These are phyloP conservation scores for Malassezia furfur DNA, from an alignment of 1,284 basidiomycete genomes.

Conservation along the genomic window DNA sequence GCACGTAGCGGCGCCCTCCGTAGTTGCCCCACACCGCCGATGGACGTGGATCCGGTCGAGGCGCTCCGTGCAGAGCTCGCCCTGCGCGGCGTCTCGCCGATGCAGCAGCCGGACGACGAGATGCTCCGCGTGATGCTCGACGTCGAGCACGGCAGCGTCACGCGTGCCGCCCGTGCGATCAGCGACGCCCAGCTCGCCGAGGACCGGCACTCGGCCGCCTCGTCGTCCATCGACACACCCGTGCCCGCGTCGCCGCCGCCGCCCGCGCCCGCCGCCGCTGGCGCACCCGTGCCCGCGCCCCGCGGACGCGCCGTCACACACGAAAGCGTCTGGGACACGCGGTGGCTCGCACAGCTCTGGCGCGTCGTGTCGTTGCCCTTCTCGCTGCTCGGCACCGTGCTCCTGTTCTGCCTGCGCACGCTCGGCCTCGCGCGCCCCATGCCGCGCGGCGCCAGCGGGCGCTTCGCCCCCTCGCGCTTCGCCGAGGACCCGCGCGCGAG, in stretches of 20 bases:
- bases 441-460: not conserved
- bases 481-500: slow-evolving; percentile 1
- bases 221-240: not conserved
- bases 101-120: slow-evolving; percentile 5
- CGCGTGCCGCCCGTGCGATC: slow-evolving; percentile 7
- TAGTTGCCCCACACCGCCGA: not conserved
- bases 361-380: slow-evolving; percentile 7
- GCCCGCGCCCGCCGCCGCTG: not conserved
- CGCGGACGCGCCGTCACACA: not conserved
- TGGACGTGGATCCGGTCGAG: not conserved
- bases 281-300: not conserved
- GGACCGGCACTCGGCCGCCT: not conserved
- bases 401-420: not conserved
- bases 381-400: not conserved
- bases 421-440: not conserved
- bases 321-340: not conserved
- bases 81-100: not conserved
- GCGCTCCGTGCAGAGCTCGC: slow-evolving; percentile 8
- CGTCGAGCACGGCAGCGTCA: slow-evolving; percentile 4
- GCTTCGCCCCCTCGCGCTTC: not conserved
- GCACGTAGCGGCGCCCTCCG: no score
- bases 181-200: slow-evolving; percentile 12
- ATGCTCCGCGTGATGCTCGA: slow-evolving; percentile 12
- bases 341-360: slow-evolving; percentile 1
- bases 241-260: not conserved